phyloP scores from a whole-genome alignment of 1,284 basidiomycete genomes.

The Porodaedalea pini region DNA sequence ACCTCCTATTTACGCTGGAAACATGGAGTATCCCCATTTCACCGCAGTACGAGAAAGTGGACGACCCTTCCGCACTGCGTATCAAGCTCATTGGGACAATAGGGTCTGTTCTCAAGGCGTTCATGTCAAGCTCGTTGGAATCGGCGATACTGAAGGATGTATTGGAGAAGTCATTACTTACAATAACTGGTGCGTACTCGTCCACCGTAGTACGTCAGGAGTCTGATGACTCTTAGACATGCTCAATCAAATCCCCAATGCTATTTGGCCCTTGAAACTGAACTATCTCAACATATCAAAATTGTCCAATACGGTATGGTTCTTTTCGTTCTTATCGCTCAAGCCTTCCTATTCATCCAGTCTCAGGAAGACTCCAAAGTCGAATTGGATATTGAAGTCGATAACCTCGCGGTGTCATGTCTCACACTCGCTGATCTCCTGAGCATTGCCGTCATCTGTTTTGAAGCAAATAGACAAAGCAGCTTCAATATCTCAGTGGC shows the following conservation, averaged over 20 bases:
- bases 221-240: background rate
- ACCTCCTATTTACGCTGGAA: conserved; percentile 52
- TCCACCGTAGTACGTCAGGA: too few relatives aligned
- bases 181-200: background rate
- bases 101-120: background rate
- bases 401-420: background rate
- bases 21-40: conserved; percentile 39
- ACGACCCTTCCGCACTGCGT: conserved; percentile 6
- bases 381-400: background rate
- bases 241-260: background rate
- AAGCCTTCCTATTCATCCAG: background rate
- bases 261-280: conserved; percentile 1
- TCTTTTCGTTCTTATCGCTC: too few relatives aligned
- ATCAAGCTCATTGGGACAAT: conserved; percentile 1
- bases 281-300: background rate
- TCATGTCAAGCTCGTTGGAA: background rate
- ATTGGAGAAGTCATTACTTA: background rate
- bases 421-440: background rate
- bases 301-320: background rate
- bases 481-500: background rate
- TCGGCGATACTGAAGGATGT: background rate
- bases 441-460: conserved; percentile 1
- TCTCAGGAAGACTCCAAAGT: background rate
- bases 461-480: background rate
- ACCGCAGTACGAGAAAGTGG: background rate